Evolutionary conservation across 371 early-diverging fungal species (phyloP), one percentile per base, ranked within the genome.

Genomic region (Synchytrium microbalum): DNA sequence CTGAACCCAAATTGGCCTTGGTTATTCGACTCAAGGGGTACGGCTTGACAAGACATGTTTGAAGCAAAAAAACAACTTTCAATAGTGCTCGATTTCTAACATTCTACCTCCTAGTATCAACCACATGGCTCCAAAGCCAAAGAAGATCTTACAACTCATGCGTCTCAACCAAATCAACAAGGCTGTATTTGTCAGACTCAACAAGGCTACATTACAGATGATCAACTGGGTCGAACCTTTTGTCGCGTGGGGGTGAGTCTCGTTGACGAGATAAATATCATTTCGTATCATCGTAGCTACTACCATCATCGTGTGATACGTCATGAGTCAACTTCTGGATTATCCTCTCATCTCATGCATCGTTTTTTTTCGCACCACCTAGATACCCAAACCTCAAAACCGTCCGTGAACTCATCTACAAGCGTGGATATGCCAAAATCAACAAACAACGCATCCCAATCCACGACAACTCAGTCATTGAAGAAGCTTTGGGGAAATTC

Each of bases 151-250:
- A 69, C 96, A 99, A 84, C 86, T 98, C 66, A 82, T 99, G 76
- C 94, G 99, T 86, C 88, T 99, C 70, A 88, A 90, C 78, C 97
- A 93, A 83, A 96, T 98, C 89, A 99, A 99, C 96, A 91, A 89
- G 80, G 99, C 92, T 78, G 93, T 94, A 79, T 99, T 99, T 75
- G 88, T 99, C 63, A 89, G 89, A 66, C 89, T 99, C 72, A 99
- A 94, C 89, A 92, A 92, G 88, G 96, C 99, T 62, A 98, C 96
- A 68, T 85, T 88, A 71, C 90, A 96, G 81, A 97, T 99, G 98
- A 90, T 99, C 59, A 92, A 96, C 80, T 84, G 95, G 81, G 89
- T 99, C 73, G 88, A 90, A 71, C 98, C 99, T 72, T 99, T 95
- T 83, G 89, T 99, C 66, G 90, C 99, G 68, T 84, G 79, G 78